A percentile compares a stretch with the other conserved stretches of the same genome.
Conservation (phyloP, 129 eudicot species). For the Saposhnikovia divaricata region DNA sequence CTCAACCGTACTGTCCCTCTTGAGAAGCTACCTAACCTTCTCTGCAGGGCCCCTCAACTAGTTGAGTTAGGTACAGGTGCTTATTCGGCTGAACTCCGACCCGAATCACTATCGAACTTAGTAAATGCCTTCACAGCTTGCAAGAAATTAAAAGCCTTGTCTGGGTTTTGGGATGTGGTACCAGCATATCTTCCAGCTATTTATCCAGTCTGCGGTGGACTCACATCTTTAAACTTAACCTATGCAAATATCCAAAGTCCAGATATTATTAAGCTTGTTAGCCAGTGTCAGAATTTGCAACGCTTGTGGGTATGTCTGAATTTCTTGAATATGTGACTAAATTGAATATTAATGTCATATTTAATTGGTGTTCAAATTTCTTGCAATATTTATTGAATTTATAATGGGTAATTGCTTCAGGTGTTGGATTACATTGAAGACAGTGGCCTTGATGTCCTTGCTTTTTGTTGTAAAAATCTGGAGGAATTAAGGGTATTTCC, state of each 20-base stretch:
- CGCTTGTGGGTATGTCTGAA: slow-evolving; percentile 50
- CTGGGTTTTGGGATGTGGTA: slow-evolving; percentile 75
- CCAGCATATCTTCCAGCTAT: slow-evolving; percentile 62
- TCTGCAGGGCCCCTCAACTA: slow-evolving; percentile 55
- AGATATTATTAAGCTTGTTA: slow-evolving; percentile 46
- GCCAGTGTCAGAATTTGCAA: slow-evolving; percentile 56
- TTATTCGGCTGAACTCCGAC: slow-evolving; percentile 39
- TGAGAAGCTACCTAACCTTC: slow-evolving; percentile 49
- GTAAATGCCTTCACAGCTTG: slow-evolving; percentile 44
- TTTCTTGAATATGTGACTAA: background rate
- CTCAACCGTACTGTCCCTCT: slow-evolving; percentile 63
- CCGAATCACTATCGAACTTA: slow-evolving; percentile 40
- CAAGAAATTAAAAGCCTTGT: slow-evolving; percentile 51
- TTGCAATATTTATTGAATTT: slow-evolving; percentile 4
- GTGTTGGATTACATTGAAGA: slow-evolving; percentile 73
- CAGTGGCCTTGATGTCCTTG: slow-evolving; percentile 54
- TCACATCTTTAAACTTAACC: slow-evolving; percentile 62
- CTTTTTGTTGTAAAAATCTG: slow-evolving; percentile 58
- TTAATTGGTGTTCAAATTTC: no score
- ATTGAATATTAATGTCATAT: background rate
- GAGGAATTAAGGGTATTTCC: slow-evolving; percentile 74
- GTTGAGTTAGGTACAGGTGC: slow-evolving; percentile 70
- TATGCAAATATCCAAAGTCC: slow-evolving; percentile 54
- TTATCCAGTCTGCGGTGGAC: slow-evolving; percentile 50
- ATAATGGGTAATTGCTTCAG: slow-evolving; percentile 19